These are phyloP conservation scores for Stagonosporopsis cucurbitacearum DNA, from an alignment of 2,329 filamentous ascomycete genomes.

Conservation along the genomic window DNA sequence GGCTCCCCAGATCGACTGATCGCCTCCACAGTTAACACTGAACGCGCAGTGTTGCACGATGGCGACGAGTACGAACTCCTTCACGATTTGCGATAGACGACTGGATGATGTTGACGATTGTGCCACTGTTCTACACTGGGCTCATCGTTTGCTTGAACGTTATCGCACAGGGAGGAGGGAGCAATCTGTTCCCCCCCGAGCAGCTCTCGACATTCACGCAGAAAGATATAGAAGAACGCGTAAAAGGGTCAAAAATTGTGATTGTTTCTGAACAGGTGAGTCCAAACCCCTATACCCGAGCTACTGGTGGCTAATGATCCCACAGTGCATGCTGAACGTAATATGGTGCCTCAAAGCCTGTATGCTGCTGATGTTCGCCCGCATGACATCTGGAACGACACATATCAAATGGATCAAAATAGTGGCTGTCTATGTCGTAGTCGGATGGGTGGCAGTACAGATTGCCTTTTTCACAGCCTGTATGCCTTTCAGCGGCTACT, in stretches of 20 bases:
- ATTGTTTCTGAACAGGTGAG: conserved; percentile 54
- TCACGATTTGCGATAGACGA: conserved; percentile 34
- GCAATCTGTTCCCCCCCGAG: conserved; percentile 52
- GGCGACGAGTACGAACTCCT: conserved; percentile 31
- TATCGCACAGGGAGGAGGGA: conserved; percentile 52
- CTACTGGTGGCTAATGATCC: conserved; percentile 41
- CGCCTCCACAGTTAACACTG: neutral
- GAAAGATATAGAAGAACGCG: conserved; percentile 50
- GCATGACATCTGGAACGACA: conserved; percentile 58
- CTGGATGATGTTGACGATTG: conserved; percentile 40
- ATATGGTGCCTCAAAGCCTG: conserved; percentile 65
- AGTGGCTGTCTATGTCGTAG: conserved; percentile 56
- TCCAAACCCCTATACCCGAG: neutral
- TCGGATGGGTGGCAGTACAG: conserved; percentile 61
- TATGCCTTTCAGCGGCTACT: conserved; percentile 63
- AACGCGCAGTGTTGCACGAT: conserved; percentile 33
- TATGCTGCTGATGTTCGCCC: conserved; percentile 64
- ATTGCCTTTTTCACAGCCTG: conserved; percentile 62
- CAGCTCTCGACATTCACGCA: conserved; percentile 46
- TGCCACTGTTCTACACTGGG: conserved; percentile 48
- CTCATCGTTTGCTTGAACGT: conserved; percentile 52
- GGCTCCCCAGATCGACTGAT: conserved; percentile 3
- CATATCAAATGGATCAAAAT: conserved; percentile 56
- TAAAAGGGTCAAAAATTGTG: conserved; percentile 55
- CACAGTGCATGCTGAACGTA: conserved; percentile 67